Evolutionary conservation across 2,329 filamentous ascomycete species (phyloP).

Genomic region (Arthrobotrys sphaeroides): DNA sequence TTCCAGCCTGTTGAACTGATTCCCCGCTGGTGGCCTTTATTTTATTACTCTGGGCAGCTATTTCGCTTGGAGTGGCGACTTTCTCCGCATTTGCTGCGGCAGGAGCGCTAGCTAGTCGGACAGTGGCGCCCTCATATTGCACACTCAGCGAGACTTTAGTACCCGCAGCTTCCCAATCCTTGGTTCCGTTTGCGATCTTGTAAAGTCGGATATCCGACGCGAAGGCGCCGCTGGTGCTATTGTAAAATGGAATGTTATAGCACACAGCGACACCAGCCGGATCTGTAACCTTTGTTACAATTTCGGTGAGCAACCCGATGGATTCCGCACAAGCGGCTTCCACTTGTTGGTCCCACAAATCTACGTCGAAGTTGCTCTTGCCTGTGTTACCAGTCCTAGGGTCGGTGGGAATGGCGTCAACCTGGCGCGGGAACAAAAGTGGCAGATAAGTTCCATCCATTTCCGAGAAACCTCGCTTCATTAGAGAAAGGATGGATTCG

Average conservation of each 20-base stretch:
- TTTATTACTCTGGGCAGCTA: not conserved
- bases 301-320: constrained; percentile 54
- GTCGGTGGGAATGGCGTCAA: constrained; percentile 21
- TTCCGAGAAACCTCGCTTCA: constrained; percentile 27
- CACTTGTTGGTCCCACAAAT: constrained; percentile 36
- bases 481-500: constrained; percentile 14
- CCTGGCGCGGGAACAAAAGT: constrained; percentile 9
- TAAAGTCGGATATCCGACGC: constrained; percentile 80
- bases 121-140: constrained; percentile 62
- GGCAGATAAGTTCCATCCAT: not conserved
- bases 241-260: constrained; percentile 79
- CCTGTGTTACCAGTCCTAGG: constrained; percentile 38
- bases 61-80: not conserved
- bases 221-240: constrained; percentile 75
- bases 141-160: constrained; percentile 62
- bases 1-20: not conserved
- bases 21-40: not conserved
- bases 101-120: constrained; percentile 60
- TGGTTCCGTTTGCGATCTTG: constrained; percentile 70
- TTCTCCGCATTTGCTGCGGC: constrained; percentile 53
- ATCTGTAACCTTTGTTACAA: constrained; percentile 71
- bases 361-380: constrained; percentile 19
- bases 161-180: constrained; percentile 63
- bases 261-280: constrained; percentile 81
- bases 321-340: constrained; percentile 25